Conservation (phyloP, 1,284 basidiomycete species). For the Wallemia ichthyophaga region DNA sequence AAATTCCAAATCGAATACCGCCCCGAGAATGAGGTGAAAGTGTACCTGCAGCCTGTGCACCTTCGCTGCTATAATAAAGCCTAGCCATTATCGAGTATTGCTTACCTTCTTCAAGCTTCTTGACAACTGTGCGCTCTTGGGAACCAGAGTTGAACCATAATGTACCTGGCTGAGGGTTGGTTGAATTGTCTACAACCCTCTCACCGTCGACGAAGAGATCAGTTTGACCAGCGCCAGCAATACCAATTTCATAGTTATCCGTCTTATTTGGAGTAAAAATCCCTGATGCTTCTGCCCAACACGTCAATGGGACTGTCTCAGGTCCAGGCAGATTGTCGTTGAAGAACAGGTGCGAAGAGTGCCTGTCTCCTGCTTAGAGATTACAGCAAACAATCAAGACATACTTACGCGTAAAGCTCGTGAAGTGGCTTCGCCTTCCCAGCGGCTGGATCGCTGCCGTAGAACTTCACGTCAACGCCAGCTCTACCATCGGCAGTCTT, state of each 20-base stretch:
- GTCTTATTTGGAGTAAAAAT: constrained; percentile 17
- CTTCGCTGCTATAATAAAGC: constrained; percentile 23
- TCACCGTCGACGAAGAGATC: constrained; percentile 32
- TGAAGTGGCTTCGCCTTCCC: constrained; percentile 3
- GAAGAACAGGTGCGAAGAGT: constrained; percentile 17
- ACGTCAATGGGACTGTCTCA: constrained; percentile 20
- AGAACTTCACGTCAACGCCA: constrained; percentile 5
- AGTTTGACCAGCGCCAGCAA: constrained; percentile 16
- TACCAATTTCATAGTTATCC: constrained; percentile 1
- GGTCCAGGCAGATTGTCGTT: constrained; percentile 29
- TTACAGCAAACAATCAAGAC: neutral
- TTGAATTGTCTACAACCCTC: constrained; percentile 2
- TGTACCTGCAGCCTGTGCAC: neutral
- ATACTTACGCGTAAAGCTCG: constrained; percentile 1
- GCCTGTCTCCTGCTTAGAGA: neutral
- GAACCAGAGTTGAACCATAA: constrained; percentile 38
- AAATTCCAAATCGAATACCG: constrained; percentile 26
- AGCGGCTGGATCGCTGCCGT: constrained; percentile 3
- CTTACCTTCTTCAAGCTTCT: constrained; percentile 21
- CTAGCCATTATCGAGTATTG: constrained; percentile 25
- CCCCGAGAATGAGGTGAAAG: neutral
- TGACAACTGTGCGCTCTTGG: constrained; percentile 26
- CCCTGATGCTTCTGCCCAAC: constrained; percentile 25
- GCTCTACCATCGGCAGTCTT: constrained; percentile 1
- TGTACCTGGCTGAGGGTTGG: constrained; percentile 17